phyloP scores from a whole-genome alignment of 1,284 basidiomycete species.

The Ceratobasidium sp. region DNA sequence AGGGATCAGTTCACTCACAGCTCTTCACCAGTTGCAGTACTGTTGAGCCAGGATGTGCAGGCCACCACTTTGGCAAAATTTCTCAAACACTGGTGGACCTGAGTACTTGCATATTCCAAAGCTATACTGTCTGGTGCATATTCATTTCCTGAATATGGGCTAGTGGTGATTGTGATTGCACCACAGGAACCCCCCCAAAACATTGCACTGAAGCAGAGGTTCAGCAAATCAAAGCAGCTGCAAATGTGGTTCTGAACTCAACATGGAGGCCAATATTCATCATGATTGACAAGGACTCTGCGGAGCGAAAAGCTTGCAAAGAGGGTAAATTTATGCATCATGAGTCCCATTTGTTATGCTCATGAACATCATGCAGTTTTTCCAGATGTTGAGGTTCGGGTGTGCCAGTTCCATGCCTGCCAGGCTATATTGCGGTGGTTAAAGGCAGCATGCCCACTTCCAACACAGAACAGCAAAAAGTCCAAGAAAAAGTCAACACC shows the following conservation, averaged over 20 bases:
- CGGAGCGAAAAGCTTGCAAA: not conserved
- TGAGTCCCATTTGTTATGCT: not conserved
- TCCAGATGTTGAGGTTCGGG: not conserved
- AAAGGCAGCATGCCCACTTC: not conserved
- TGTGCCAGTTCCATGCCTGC: conserved; percentile 8
- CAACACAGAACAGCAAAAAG: not conserved
- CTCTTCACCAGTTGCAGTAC: conserved; percentile 1
- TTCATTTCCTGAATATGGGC: too few species aligned
- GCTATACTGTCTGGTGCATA: not conserved
- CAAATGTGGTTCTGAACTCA: not conserved
- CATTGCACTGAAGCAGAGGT: not conserved
- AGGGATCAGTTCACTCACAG: too few species aligned
- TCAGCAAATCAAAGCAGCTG: not conserved
- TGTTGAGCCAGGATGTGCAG: not conserved
- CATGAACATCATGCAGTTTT: not conserved
- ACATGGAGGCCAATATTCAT: not conserved
- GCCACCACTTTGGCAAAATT: not conserved
- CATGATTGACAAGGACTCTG: conserved; percentile 16
- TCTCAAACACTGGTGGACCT: not conserved
- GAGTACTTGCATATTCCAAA: not conserved
- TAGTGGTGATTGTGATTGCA: too few species aligned
- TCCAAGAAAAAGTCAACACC: not conserved
- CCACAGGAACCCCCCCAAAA: too few species aligned
- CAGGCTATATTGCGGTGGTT: not conserved
- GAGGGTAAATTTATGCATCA: not conserved